Evolutionary conservation across 345 rosid species (phyloP).

Genomic region (Passiflora organensis): DNA sequence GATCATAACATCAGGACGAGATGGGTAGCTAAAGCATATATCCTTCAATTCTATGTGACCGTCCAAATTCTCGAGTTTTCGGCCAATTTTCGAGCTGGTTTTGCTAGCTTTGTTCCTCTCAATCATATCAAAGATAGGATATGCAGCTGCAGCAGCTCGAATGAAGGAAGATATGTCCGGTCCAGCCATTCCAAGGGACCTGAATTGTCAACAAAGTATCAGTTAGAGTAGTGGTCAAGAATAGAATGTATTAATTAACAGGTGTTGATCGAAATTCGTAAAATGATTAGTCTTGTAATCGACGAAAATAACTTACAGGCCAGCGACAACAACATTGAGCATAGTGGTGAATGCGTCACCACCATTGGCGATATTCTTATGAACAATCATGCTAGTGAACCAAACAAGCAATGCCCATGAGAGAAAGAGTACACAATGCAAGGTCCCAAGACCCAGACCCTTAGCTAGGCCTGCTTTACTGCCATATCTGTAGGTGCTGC

Average conservation of each 20-base stretch:
- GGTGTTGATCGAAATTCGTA: neutral
- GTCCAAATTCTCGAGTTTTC: constrained; percentile 48
- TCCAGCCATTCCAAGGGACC: constrained; percentile 92
- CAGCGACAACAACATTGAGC: constrained; percentile 94
- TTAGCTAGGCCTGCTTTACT: constrained; percentile 79
- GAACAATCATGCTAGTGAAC: constrained; percentile 85
- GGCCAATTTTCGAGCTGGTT: constrained; percentile 48
- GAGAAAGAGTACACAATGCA: constrained; percentile 77
- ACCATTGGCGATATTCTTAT: constrained; percentile 71
- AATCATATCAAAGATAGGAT: constrained; percentile 90
- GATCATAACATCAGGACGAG: constrained; percentile 70
- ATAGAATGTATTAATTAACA: neutral
- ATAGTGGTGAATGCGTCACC: constrained; percentile 95
- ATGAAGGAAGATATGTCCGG: constrained; percentile 80
- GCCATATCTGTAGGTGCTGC: constrained; percentile 69
- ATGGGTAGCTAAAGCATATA: constrained; percentile 69
- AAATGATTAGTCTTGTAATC: neutral
- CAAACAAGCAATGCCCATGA: constrained; percentile 97
- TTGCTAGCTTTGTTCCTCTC: constrained; percentile 64
- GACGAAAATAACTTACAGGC: constrained; percentile 75
- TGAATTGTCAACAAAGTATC: constrained; percentile 23
- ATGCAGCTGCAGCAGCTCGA: constrained; percentile 82
- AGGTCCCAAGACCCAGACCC: constrained; percentile 83
- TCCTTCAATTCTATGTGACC: constrained; percentile 79
- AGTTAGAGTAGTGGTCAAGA: no score